Base-by-base conservation (phyloP, 495 filamentous ascomycete genomes). In the Aspergillus kassunensis region DNA sequence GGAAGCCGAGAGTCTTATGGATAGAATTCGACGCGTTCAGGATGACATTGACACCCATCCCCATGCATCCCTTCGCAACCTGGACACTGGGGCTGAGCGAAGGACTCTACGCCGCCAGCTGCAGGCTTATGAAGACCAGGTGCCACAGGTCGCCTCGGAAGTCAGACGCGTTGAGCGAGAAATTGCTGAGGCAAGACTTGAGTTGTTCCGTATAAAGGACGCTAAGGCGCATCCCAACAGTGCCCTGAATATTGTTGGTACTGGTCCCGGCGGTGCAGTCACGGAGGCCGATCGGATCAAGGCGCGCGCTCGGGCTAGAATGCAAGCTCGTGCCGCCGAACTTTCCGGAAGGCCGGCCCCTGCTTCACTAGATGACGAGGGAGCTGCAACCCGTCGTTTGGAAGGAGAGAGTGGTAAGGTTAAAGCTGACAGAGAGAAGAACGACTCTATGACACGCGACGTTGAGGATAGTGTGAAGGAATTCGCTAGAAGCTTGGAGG, bases 401-500 rank as follows among this genome's bases (percentile, higher is more conserved):
- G 92, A 97, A 62, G 86, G 91, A 46, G 93, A 99, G 67, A 93
- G 77, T 64, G 80, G 85, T 48, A 86, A 82, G 49, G 79, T 89
- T 20, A 86, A 83, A 67, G 82, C 83, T 3, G 95, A 97, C 56
- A 83, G 85, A 58, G 93, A 97, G 65, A 92, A 86, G 57, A 96
- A 97, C 56, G 93, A 97, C 65, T 78, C 86, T 11, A 95, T 99
- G 92, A 90, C 95, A 30, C 83, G 81, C 39, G 95, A 99, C 69
- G 93, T 99, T 2, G 95, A 99, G 65, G 95, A 97, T 18, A 95
- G 91, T 60, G 90, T 97, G 23, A 83, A 83, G n/a, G 91, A 96
- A 11, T 97, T 95, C 51, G 79, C 87, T 30, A 82, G 78, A 48
- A 81, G 87, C 51, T 79, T 99, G 12, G 91, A 96, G 61, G 86